Evolutionary conservation across 2,329 filamentous ascomycete species (phyloP), one percentile per base, ranked within the genome.

Genomic region (Penicillium sumatraense): DNA sequence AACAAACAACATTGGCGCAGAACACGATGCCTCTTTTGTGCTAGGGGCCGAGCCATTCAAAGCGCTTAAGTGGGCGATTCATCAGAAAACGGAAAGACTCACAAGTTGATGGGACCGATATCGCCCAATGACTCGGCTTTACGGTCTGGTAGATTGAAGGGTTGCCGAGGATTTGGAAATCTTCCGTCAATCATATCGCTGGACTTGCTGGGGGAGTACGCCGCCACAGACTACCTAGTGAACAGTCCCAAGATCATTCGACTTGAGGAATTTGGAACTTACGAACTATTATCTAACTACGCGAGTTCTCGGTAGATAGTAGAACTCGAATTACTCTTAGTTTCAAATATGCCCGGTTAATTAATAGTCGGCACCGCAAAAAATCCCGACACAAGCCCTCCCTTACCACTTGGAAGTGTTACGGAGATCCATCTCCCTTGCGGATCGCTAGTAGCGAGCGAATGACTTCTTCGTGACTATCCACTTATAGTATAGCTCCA

Each of bases 181-280:
- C 26, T 64, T 60, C 62, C 62, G 50, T 63, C 62, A 64, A 64
- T 64, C 61, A 63, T n/a, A 31, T 33, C 13, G 20, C 54, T 27
- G 35, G 27, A 44, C n/a, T n/a, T n/a, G n/a, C n/a, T 26, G 18
- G 16, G 8, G n/a, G 5, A 2, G 10, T 35, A 5, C 18, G 52
- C 56, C 47, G 53, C 52, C 10, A 29, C 23, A 18, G 11, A 20
- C 11, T n/a, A 42, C 11, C n/a, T n/a, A n/a, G n/a, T n/a, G 21
- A 35, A 41, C 13, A 13, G n/a, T n/a, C n/a, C 10, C 27, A 13
- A 27, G n/a, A 26, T 44, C 40, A 16, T n/a, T 27, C 23, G 13
- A 18, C 16, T n/a, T n/a, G n/a, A n/a, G n/a, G n/a, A n/a, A n/a
- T 14, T 7, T 44, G 10, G 40, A 44, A 18, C 40, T 16, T 1